Evolutionary conservation across 2,329 filamentous ascomycete species (phyloP).

Genomic region (Anisogramma anomala): DNA sequence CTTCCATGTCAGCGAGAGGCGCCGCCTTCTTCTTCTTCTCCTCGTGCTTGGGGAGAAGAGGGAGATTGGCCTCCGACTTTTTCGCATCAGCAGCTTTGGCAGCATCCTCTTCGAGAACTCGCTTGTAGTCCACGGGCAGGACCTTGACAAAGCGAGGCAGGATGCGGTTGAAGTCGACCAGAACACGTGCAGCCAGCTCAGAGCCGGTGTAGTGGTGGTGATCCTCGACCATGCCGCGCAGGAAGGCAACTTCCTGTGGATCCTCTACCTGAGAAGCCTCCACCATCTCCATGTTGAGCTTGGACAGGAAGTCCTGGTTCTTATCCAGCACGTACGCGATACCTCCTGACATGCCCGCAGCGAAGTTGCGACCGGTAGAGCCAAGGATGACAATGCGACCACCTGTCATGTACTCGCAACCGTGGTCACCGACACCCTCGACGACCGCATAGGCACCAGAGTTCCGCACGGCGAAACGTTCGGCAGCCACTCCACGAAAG

Average conservation of each 20-base stretch:
- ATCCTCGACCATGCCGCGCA: constrained; percentile 86
- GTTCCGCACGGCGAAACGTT: constrained; percentile 94
- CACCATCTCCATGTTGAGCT: constrained; percentile 97
- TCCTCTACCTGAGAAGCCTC: constrained; percentile 77
- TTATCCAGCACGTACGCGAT: constrained; percentile 92
- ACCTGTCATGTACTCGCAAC: constrained; percentile 98
- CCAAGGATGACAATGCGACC: constrained; percentile 81
- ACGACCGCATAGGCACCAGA: constrained; percentile 93
- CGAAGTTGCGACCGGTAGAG: constrained; percentile 88
- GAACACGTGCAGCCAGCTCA: constrained; percentile 80
- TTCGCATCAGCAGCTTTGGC: constrained; percentile 76
- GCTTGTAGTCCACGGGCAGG: constrained; percentile 90
- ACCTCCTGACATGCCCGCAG: constrained; percentile 95
- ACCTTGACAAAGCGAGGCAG: constrained; percentile 88
- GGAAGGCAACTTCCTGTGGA: constrained; percentile 75
- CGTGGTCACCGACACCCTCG: constrained; percentile 91
- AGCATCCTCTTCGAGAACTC: constrained; percentile 75
- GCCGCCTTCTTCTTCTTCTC: constrained; percentile 61
- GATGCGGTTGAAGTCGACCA: constrained; percentile 90
- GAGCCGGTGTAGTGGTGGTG: constrained; percentile 97
- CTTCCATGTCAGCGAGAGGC: constrained; percentile 73
- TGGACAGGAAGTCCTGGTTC: constrained; percentile 76
- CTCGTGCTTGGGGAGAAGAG: constrained; percentile 58
- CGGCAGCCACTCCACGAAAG: constrained; percentile 93
- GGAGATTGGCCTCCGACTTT: constrained; percentile 71